phyloP scores from a whole-genome alignment of 495 filamentous ascomycete species.

The Aspergillus ostianus region DNA sequence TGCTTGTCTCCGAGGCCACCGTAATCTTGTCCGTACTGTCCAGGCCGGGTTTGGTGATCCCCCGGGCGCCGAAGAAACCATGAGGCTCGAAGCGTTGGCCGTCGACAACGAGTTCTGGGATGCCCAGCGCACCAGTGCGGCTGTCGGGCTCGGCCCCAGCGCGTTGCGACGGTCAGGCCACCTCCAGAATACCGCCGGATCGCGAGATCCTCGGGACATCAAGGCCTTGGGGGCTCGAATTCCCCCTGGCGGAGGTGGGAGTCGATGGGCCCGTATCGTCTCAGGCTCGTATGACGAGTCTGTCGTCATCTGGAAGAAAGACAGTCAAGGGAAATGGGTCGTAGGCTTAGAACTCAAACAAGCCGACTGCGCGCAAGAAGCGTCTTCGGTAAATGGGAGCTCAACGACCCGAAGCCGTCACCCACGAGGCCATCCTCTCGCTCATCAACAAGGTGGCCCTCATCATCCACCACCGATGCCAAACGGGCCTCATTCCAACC shows the following conservation, averaged over 20 bases:
- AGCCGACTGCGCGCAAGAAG: neutral
- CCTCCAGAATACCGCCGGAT: slow-evolving; percentile 68
- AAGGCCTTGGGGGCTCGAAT: slow-evolving; percentile 76
- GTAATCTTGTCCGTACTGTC: slow-evolving; percentile 84
- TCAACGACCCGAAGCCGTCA: neutral
- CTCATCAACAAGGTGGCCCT: neutral
- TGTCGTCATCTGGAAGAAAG: slow-evolving; percentile 90
- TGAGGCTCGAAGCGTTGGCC: slow-evolving; percentile 67
- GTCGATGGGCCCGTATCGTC: slow-evolving; percentile 82
- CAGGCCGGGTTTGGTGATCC: slow-evolving; percentile 90
- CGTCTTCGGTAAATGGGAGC: neutral
- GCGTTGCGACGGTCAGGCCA: slow-evolving; percentile 46
- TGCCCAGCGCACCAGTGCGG: slow-evolving; percentile 61
- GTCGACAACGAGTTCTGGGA: slow-evolving; percentile 70
- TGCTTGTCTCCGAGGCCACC: slow-evolving; percentile 77
- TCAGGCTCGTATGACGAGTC: slow-evolving; percentile 95
- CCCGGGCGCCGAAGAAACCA: slow-evolving; percentile 71
- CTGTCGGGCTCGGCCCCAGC: slow-evolving; percentile 40
- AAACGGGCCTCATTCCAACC: neutral
- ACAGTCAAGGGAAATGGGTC: slow-evolving; percentile 77
- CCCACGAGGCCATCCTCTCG: neutral
- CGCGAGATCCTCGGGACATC: slow-evolving; percentile 70
- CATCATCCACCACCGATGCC: neutral
- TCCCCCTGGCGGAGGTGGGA: slow-evolving; percentile 85
- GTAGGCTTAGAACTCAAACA: slow-evolving; percentile 58